Conservation (phyloP, 495 filamentous ascomycete species). For the Aspergillus baeticus region DNA sequence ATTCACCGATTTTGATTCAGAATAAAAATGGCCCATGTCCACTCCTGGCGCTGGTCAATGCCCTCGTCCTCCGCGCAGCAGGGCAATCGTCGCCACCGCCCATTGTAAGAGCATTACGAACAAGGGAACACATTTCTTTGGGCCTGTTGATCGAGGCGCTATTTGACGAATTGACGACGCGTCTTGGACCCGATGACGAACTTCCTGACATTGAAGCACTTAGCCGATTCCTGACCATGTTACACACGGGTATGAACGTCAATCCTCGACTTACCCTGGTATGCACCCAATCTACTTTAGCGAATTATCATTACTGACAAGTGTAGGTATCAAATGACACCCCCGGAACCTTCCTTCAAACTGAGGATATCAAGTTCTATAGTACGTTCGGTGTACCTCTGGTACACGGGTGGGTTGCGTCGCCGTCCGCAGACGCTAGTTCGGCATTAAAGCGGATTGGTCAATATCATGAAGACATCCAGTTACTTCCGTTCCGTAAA, state of each 20-base stretch:
- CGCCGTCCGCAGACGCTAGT: conserved; percentile 59
- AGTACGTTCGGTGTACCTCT: conserved; percentile 82
- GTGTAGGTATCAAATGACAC: conserved; percentile 45
- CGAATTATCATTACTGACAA: conserved; percentile 26
- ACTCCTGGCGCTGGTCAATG: conserved; percentile 90
- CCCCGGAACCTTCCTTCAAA: conserved; percentile 74
- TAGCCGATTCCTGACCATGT: conserved; percentile 78
- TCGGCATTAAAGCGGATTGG: conserved; percentile 69
- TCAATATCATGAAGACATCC: conserved; percentile 83
- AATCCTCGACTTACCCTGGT: conserved; percentile 78
- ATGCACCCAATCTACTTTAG: conserved; percentile 34
- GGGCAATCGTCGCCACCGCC: conserved; percentile 61
- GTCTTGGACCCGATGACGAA: conserved; percentile 46
- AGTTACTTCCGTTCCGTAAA: conserved; percentile 81
- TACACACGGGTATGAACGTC: conserved; percentile 98
- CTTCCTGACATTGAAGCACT: conserved; percentile 87
- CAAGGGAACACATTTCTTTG: conserved; percentile 83
- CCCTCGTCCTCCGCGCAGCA: conserved; percentile 79
- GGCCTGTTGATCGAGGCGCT: conserved; percentile 81
- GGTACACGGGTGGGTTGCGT: conserved; percentile 91
- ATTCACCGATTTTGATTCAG: conserved; percentile 82
- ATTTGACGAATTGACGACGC: conserved; percentile 85
- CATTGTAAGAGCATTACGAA: conserved; percentile 71
- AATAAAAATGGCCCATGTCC: conserved; percentile 95
- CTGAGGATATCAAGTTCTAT: conserved; percentile 82